Evolutionary conservation across 129 eudicot species (phyloP).

Genomic region (Artemisia tridentata): DNA sequence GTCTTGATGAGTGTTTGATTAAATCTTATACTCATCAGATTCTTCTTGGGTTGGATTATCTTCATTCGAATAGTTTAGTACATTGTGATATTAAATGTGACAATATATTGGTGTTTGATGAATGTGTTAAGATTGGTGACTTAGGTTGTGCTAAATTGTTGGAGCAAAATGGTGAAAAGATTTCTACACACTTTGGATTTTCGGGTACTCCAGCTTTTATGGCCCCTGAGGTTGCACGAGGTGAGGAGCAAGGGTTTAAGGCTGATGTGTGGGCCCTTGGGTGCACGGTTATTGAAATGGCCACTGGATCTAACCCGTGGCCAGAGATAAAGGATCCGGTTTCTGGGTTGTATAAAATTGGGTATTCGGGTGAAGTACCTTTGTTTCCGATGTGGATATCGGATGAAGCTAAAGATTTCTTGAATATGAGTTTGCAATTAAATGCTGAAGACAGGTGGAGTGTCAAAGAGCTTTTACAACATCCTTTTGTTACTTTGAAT

Average conservation of each 20-base stretch:
- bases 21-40: constrained; percentile 48
- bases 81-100: constrained; percentile 82
- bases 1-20: constrained; percentile 48
- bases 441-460: constrained; percentile 56
- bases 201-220: constrained; percentile 83
- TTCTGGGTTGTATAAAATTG: constrained; percentile 59
- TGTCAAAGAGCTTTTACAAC: constrained; percentile 50
- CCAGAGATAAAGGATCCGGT: constrained; percentile 58
- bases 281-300: constrained; percentile 73
- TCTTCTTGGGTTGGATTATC: constrained; percentile 56
- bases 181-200: constrained; percentile 19
- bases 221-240: constrained; percentile 92
- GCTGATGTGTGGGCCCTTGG: constrained; percentile 93
- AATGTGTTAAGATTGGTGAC: constrained; percentile 62
- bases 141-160: constrained; percentile 61
- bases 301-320: constrained; percentile 71
- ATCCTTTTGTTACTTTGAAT: constrained; percentile 44
- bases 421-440: constrained; percentile 51
- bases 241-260: constrained; percentile 62
- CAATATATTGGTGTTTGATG: constrained; percentile 46
- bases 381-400: constrained; percentile 56
- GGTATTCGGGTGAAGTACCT: constrained; percentile 57
- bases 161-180: constrained; percentile 18
- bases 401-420: constrained; percentile 46
- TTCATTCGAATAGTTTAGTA: constrained; percentile 55